Percentiles rank a stretch among this genome's conserved stretches.
These are phyloP conservation scores for Incumbomyces lentus DNA, from an alignment of 2,329 filamentous ascomycete species.

Conservation along the genomic window DNA sequence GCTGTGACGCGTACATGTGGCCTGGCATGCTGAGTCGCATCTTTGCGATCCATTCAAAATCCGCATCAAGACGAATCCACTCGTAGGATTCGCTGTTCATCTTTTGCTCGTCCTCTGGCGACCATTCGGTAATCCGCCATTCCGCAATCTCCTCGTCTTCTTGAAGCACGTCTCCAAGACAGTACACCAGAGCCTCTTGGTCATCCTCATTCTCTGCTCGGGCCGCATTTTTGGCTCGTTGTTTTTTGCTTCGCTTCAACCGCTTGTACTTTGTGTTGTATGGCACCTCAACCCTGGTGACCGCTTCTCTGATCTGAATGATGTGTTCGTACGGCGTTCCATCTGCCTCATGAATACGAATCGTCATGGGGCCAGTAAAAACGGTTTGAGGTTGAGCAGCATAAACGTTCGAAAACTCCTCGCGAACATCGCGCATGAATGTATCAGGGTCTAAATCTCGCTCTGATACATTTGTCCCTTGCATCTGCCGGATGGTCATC, in stretches of 20 bases:
- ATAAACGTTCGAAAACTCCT: slow-evolving; percentile 60
- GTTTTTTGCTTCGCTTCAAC: slow-evolving; percentile 73
- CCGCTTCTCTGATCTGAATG: slow-evolving; percentile 81
- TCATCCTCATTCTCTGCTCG: slow-evolving; percentile 54
- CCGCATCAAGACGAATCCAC: slow-evolving; percentile 95
- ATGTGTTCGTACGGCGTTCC: slow-evolving; percentile 98
- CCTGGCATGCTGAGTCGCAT: slow-evolving; percentile 66
- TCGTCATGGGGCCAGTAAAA: slow-evolving; percentile 94
- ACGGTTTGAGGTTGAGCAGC: slow-evolving; percentile 62
- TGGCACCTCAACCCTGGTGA: slow-evolving; percentile 81
- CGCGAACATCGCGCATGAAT: slow-evolving; percentile 77
- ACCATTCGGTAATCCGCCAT: slow-evolving; percentile 85
- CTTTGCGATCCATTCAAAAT: slow-evolving; percentile 87
- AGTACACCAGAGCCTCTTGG: slow-evolving; percentile 79
- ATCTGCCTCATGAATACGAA: slow-evolving; percentile 94
- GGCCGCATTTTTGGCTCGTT: slow-evolving; percentile 65
- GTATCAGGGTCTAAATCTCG: slow-evolving; percentile 57
- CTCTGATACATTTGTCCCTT: slow-evolving; percentile 46
- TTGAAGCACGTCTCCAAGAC: slow-evolving; percentile 81
- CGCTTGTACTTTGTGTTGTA: slow-evolving; percentile 99
- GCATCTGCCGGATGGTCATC: slow-evolving; percentile 74
- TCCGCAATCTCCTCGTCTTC: slow-evolving; percentile 67
- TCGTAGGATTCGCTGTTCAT: slow-evolving; percentile 98
- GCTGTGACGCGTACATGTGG: slow-evolving; percentile 96
- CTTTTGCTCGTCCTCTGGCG: slow-evolving; percentile 70